Conservation (phyloP, 2,329 filamentous ascomycete genomes). For the Aspergillus ibericus region DNA sequence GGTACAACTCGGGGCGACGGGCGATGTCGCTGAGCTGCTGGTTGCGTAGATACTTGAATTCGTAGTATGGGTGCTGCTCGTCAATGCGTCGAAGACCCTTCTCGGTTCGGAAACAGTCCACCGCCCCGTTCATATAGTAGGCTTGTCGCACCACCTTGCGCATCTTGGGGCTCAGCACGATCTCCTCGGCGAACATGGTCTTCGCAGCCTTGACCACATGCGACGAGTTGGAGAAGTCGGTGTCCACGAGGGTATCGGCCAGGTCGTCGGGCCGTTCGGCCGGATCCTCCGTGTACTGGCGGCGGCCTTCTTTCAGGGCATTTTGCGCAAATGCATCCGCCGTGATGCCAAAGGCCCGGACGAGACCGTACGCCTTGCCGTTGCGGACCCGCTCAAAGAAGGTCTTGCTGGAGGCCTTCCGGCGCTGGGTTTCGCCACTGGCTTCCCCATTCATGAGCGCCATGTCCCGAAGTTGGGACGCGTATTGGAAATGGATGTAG, state of each 20-base stretch:
- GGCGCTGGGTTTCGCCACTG: slow-evolving; percentile 67
- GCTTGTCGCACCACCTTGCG: slow-evolving; percentile 79
- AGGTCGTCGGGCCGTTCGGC: slow-evolving; percentile 78
- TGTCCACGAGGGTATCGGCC: slow-evolving; percentile 73
- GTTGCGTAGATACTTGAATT: slow-evolving; percentile 93
- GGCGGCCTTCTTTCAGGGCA: slow-evolving; percentile 72
- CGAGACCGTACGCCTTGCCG: slow-evolving; percentile 76
- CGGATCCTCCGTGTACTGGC: slow-evolving; percentile 82
- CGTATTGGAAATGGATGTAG: slow-evolving; percentile 93
- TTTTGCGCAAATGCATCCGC: slow-evolving; percentile 88
- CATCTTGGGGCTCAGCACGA: slow-evolving; percentile 84
- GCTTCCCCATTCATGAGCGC: slow-evolving; percentile 60
- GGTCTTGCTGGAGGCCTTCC: slow-evolving; percentile 78
- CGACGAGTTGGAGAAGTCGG: slow-evolving; percentile 72
- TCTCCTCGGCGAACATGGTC: slow-evolving; percentile 85
- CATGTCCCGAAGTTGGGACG: slow-evolving; percentile 77
- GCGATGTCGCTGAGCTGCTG: slow-evolving; percentile 82
- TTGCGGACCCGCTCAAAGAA: slow-evolving; percentile 82
- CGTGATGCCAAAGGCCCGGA: slow-evolving; percentile 85
- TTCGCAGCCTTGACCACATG: slow-evolving; percentile 77
- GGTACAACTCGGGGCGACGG: slow-evolving; percentile 79
- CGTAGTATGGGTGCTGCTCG: slow-evolving; percentile 93
- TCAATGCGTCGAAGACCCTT: slow-evolving; percentile 93
- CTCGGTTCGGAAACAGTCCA: slow-evolving; percentile 88
- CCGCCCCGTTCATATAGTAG: slow-evolving; percentile 78